These are phyloP conservation scores for Coriaria nepalensis DNA, from an alignment of 306 rosid species.

Conservation along the genomic window DNA sequence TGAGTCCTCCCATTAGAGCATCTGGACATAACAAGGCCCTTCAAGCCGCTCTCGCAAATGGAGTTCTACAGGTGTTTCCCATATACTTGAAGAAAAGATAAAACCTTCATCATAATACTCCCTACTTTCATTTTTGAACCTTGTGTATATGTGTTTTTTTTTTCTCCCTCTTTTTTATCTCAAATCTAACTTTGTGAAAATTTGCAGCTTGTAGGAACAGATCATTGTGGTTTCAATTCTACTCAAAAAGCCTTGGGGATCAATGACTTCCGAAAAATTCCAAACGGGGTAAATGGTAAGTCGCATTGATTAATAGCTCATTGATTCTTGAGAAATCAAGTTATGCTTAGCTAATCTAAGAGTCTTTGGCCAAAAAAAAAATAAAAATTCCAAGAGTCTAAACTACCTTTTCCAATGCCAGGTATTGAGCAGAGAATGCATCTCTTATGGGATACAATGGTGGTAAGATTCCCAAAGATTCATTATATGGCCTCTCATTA, in stretches of 20 bases:
- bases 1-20: slow-evolving; percentile 90
- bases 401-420: too few relatives aligned
- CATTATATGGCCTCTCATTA: too few relatives aligned
- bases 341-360: slow-evolving; percentile 8
- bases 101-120: background rate
- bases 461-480: slow-evolving; percentile 46
- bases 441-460: slow-evolving; percentile 82
- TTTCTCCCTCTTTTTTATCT: too few relatives aligned
- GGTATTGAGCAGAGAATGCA: slow-evolving; percentile 98
- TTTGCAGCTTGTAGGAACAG: slow-evolving; percentile 90
- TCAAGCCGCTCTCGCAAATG: slow-evolving; percentile 78
- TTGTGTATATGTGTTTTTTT: slow-evolving; percentile 11
- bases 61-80: slow-evolving; percentile 85
- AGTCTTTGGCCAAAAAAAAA: too few relatives aligned
- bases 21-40: slow-evolving; percentile 82
- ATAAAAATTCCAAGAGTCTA: too few relatives aligned
- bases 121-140: too few relatives aligned
- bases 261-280: slow-evolving; percentile 80
- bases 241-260: slow-evolving; percentile 81
- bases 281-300: slow-evolving; percentile 93
- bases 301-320: background rate
- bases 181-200: too few relatives aligned
- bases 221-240: slow-evolving; percentile 75
- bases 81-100: background rate
- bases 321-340: background rate